Conservation (phyloP, 176 grass and related monocot species). For the Carex kokanica region DNA sequence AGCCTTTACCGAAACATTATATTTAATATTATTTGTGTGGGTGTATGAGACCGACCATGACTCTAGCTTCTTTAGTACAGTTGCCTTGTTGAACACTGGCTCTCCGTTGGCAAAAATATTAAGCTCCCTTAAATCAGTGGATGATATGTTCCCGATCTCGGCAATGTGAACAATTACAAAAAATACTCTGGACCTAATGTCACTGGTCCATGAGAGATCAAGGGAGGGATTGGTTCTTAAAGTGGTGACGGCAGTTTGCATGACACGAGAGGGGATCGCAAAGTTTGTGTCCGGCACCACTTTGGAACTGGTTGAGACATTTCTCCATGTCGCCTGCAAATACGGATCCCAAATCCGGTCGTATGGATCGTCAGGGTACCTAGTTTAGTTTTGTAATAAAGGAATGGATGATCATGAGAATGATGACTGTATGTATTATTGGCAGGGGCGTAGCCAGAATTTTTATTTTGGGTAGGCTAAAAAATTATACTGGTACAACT, state of each 20-base stretch:
- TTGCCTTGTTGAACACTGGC: too few relatives aligned
- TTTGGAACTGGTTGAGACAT: neutral
- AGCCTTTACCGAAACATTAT: too few relatives aligned
- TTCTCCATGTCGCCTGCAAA: neutral
- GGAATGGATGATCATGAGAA: neutral
- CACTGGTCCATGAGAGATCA: neutral
- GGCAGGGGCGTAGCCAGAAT: too few relatives aligned
- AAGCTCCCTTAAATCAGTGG: constrained; percentile 13
- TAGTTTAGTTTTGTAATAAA: neutral
- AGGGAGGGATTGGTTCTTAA: neutral
- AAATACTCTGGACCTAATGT: neutral
- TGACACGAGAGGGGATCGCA: constrained; percentile 13
- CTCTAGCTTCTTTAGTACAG: too few relatives aligned
- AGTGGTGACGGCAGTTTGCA: constrained; percentile 28
- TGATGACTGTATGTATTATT: neutral
- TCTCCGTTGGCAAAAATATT: neutral
- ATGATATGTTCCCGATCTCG: constrained; percentile 4
- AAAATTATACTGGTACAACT: too few relatives aligned
- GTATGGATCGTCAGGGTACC: constrained; percentile 44
- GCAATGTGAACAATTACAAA: constrained; percentile 19
- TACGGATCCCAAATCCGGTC: constrained; percentile 39
- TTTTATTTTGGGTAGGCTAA: too few relatives aligned
- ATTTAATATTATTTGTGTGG: too few relatives aligned
- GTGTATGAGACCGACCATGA: too few relatives aligned
- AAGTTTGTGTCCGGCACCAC: neutral